phyloP scores from a whole-genome alignment of 345 rosid species.

The Eucalyptus tenuipes region DNA sequence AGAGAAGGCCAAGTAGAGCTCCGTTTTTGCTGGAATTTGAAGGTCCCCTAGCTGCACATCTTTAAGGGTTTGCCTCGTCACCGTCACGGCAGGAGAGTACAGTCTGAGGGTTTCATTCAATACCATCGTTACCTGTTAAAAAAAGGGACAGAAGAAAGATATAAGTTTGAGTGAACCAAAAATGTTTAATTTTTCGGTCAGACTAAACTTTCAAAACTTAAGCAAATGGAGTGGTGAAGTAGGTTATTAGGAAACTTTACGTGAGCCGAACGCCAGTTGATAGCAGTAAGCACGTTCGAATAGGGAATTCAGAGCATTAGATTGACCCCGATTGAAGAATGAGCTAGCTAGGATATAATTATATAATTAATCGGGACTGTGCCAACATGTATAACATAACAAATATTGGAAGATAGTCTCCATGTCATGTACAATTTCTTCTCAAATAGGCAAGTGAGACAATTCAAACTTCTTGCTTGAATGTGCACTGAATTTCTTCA shows the following conservation, averaged over 20 bases:
- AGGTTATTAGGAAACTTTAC: background rate
- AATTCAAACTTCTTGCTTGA: background rate
- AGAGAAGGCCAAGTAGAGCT: slow-evolving; percentile 26
- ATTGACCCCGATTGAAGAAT: background rate
- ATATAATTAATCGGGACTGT: background rate
- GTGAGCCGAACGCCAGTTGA: background rate
- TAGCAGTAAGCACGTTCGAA: background rate
- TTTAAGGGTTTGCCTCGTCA: slow-evolving; percentile 27
- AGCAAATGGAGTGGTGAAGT: background rate
- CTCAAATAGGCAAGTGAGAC: background rate
- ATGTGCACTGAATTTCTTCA: background rate
- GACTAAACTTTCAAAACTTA: background rate
- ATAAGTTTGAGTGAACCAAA: background rate
- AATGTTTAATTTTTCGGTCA: background rate
- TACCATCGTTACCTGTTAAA: slow-evolving; percentile 44
- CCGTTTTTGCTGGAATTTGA: slow-evolving; percentile 47
- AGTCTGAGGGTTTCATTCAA: slow-evolving; percentile 62
- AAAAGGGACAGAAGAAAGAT: background rate
- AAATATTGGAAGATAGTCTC: background rate
- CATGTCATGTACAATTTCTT: background rate
- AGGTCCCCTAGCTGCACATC: slow-evolving; percentile 37
- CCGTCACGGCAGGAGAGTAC: slow-evolving; percentile 47
- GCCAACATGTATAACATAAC: background rate
- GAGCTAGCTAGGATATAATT: background rate
- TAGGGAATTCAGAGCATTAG: background rate